Conservation (phyloP, 1,284 basidiomycete genomes). For the Crepidotus sp. region DNA sequence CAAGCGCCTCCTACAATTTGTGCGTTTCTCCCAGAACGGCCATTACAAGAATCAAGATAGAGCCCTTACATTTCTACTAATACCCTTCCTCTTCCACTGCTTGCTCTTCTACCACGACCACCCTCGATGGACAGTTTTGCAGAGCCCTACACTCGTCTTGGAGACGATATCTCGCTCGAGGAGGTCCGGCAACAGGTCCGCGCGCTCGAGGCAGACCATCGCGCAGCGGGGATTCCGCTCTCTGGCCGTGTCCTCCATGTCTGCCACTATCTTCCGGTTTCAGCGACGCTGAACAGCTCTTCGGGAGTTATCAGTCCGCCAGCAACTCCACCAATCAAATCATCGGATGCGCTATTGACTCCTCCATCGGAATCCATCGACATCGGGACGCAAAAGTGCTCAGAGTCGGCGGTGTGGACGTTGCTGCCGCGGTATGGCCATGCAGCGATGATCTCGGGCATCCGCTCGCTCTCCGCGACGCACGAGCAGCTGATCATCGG, state of each 20-base stretch:
- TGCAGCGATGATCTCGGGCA: slow-evolving; percentile 92
- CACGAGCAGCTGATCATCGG: slow-evolving; percentile 90
- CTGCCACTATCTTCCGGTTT: slow-evolving; percentile 73
- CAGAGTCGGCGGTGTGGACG: slow-evolving; percentile 47
- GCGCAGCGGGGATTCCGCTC: slow-evolving; percentile 58
- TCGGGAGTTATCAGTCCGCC: slow-evolving; percentile 58
- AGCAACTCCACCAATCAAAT: slow-evolving; percentile 49
- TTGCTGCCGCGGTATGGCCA: slow-evolving; percentile 82
- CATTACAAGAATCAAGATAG: not conserved
- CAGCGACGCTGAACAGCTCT: slow-evolving; percentile 43
- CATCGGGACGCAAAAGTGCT: not conserved
- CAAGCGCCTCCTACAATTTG: no score
- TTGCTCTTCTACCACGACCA: not conserved
- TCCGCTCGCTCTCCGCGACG: slow-evolving; percentile 72
- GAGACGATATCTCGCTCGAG: slow-evolving; percentile 39
- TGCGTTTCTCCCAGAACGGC: no score
- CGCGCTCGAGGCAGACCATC: slow-evolving; percentile 62
- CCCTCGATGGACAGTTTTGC: slow-evolving; percentile 38
- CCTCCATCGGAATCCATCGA: slow-evolving; percentile 17
- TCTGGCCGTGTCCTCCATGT: slow-evolving; percentile 84
- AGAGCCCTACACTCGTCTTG: slow-evolving; percentile 39
- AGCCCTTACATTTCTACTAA: not conserved
- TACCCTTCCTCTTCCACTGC: not conserved
- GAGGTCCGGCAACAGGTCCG: slow-evolving; percentile 52
- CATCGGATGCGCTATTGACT: slow-evolving; percentile 34